A percentile compares a stretch with the other conserved stretches of the same genome.
Evolutionary conservation across 2,329 filamentous ascomycete species (phyloP).

Genomic region (Cephalotrichum gorgonifer): DNA sequence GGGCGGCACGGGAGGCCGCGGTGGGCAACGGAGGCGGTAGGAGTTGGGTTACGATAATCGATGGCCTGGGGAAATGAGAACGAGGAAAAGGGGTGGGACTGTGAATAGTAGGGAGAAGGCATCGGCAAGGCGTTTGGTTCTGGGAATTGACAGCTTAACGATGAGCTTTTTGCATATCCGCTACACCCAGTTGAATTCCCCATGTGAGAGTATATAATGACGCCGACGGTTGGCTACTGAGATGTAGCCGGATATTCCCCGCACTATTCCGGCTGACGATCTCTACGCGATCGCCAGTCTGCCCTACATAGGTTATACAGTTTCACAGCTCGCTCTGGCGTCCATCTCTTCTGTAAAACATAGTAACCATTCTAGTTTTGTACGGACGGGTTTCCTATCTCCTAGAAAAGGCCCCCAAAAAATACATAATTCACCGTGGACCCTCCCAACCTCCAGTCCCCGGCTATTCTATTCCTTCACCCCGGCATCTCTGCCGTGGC

Average conservation of each 20-base stretch:
- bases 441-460: not conserved
- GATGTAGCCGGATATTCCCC: no score
- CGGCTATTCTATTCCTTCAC: not conserved
- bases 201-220: no score
- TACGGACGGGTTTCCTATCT: conserved; percentile 1
- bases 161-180: not conserved
- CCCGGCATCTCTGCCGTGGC: not conserved
- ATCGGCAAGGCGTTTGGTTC: not conserved
- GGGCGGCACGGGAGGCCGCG: conserved; percentile 16
- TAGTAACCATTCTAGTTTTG: conserved; percentile 5
- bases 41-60: no score
- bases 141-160: not conserved
- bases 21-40: not conserved
- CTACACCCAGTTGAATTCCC: no score
- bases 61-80: not conserved
- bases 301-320: no score
- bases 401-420: not conserved
- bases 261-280: no score
- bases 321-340: no score
- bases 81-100: not conserved
- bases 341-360: no score
- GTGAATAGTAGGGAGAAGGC: not conserved
- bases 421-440: not conserved
- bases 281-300: no score
- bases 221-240: no score